phyloP scores from a whole-genome alignment of 345 rosid genomes.

The Eucalyptus sp. region DNA sequence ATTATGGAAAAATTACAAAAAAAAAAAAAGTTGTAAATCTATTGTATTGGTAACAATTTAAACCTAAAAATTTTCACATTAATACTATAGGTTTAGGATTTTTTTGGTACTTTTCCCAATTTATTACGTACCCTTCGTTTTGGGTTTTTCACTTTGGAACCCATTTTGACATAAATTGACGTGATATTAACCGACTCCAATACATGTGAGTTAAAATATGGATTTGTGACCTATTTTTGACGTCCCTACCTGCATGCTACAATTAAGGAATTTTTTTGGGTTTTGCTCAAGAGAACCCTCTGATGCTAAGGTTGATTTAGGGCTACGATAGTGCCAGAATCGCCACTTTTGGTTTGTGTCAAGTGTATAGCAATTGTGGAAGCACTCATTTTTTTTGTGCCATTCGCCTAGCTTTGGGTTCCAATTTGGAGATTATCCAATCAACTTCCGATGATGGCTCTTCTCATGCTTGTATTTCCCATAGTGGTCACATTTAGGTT shows the following conservation, averaged over 20 bases:
- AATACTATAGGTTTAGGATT: accelerated
- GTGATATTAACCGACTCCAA: background rate
- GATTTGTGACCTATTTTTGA: background rate
- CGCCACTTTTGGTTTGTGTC: no score
- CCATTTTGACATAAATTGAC: background rate
- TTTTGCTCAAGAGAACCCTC: background rate
- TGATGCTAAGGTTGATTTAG: background rate
- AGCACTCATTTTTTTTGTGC: background rate
- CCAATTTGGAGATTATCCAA: background rate
- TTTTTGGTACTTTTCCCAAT: accelerated
- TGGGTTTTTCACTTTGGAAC: no score
- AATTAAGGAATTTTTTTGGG: background rate
- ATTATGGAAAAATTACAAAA: accelerated
- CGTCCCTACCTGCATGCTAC: background rate
- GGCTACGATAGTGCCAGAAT: background rate
- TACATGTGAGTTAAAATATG: no score
- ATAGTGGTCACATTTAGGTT: background rate
- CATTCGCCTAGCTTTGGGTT: background rate
- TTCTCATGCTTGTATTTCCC: background rate
- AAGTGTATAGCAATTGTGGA: background rate
- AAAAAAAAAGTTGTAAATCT: no score
- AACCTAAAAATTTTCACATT: no score
- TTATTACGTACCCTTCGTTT: no score
- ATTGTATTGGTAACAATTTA: accelerated
- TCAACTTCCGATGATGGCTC: background rate